Evolutionary conservation across 192 early-diverging fungal species (phyloP).

Genomic region (Gryganskiella cystojenkinii): DNA sequence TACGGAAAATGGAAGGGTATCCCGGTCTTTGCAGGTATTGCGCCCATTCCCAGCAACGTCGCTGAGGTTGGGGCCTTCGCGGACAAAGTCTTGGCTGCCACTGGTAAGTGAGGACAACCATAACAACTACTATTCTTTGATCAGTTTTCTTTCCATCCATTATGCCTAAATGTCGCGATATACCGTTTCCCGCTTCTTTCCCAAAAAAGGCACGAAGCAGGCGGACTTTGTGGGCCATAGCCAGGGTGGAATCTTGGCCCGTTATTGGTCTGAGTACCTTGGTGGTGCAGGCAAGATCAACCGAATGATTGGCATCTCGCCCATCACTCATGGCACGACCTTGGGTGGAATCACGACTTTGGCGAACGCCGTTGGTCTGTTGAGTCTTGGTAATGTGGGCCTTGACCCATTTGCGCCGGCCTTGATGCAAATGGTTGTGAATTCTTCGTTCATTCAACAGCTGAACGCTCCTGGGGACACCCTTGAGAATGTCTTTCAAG

Average conservation of each 20-base stretch:
- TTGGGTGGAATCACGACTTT: neutral
- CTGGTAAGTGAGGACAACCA: neutral
- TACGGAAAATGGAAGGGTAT: conserved; percentile 1
- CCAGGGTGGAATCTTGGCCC: conserved; percentile 8
- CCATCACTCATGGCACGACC: conserved; percentile 9
- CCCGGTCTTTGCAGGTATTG: neutral
- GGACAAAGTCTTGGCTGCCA: conserved; percentile 4
- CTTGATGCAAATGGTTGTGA: neutral
- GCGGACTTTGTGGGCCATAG: conserved; percentile 16
- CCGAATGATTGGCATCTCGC: conserved; percentile 3
- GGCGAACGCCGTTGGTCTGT: too few species aligned
- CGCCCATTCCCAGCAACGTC: neutral
- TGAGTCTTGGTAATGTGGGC: too few species aligned
- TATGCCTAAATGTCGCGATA: neutral
- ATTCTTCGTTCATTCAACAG: neutral
- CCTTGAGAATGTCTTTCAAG: conserved; percentile 3
- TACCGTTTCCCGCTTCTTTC: neutral
- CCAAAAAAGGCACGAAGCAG: neutral
- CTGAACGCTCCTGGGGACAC: conserved; percentile 10
- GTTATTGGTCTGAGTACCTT: conserved; percentile 8
- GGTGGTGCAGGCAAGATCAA: conserved; percentile 11
- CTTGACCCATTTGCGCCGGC: neutral
- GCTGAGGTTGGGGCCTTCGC: neutral
- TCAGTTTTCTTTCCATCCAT: neutral
- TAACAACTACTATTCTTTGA: neutral